Evolutionary conservation across 176 grass and related monocot genomes (phyloP), one percentile per base, ranked within the genome.

Genomic region (Bromus sterilis): DNA sequence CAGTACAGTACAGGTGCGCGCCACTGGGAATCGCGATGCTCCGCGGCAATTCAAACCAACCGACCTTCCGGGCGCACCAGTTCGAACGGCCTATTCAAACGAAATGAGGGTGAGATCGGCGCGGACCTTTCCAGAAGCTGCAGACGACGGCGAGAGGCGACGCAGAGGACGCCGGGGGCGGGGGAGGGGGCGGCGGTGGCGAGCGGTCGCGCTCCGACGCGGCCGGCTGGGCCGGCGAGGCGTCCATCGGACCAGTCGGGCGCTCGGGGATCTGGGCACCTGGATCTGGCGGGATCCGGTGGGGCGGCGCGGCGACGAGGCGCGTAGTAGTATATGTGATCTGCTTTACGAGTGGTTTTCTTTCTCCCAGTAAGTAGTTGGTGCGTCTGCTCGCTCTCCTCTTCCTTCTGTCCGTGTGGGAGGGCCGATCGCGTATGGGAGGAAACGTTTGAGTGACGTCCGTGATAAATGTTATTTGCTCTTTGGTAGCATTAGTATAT

Each of bases 51-150:
- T 64, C 25, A 56, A 18, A 64, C 56, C 23, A 42, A 21, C 62
- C 30, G 34, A 7, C 67, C 49, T 26, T 36, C 4, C 9, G 40
- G 23, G 39, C 68, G 53, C 77, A 16, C 20, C 82, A 76, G 49
- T 59, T 61, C 77, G 21, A 81, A 16, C 62, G 37, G 1, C 23
- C 59, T 75, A 32, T 9, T 58, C 16, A 55, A 75, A 25, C 40
- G 75, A 12, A 31, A 44, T 25, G 35, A 70, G 11, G 33, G 67
- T 30, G 48, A 18, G 40, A 71, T 39, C 63, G 74, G 77, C 28
- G 57, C 37, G 66, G 56, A 99, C 93, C 97, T 99, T 91, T 91
- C 97, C 97, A 99, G 84, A 93, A 99, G 78, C 78, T 86, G 84
- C 89, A 95, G 72, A 99, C 87, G 55, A 89, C 93, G 75, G 89